Percentiles rank a stretch among this genome's conserved stretches.
phyloP scores from a whole-genome alignment of 2,329 filamentous ascomycete genomes.

The Xylariaceae sp. region DNA sequence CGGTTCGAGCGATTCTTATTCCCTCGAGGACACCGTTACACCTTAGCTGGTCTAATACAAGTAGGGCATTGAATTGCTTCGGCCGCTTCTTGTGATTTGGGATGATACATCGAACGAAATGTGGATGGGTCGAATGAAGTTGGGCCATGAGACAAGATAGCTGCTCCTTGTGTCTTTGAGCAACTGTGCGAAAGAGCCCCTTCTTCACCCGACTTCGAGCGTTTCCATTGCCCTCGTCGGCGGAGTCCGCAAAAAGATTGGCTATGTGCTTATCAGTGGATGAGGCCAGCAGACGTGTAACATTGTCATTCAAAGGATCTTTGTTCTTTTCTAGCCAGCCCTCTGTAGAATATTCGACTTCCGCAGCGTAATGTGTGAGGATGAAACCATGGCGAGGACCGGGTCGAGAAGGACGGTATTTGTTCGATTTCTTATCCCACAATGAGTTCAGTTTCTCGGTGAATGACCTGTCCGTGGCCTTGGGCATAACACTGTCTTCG shows the following conservation, averaged over 20 bases:
- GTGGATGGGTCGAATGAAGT: conserved; percentile 91
- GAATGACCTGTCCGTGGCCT: conserved; percentile 93
- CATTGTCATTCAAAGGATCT: conserved; percentile 93
- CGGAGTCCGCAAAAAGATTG: conserved; percentile 80
- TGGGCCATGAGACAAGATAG: conserved; percentile 94
- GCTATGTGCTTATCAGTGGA: conserved; percentile 82
- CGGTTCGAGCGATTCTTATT: conserved; percentile 92
- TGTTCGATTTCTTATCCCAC: conserved; percentile 93
- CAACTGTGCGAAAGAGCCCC: conserved; percentile 92
- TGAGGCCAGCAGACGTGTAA: conserved; percentile 78
- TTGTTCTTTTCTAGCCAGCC: conserved; percentile 99
- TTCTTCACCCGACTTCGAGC: conserved; percentile 84
- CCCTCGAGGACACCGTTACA: conserved; percentile 99
- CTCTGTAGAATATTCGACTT: conserved; percentile 93
- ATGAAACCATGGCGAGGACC: conserved; percentile 75
- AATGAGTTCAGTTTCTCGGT: conserved; percentile 95
- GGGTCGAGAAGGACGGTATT: conserved; percentile 83
- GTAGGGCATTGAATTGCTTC: conserved; percentile 82
- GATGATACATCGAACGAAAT: conserved; percentile 95
- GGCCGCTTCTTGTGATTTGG: conserved; percentile 97
- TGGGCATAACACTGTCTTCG: conserved; percentile 98
- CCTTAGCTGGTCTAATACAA: conserved; percentile 95
- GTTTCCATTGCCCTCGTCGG: conserved; percentile 66
- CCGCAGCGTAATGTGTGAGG: conserved; percentile 93
- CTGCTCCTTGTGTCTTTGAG: conserved; percentile 95